Evolutionary conservation across 768 basidiomycete species (phyloP).

Genomic region (Coprinopsis sp.): DNA sequence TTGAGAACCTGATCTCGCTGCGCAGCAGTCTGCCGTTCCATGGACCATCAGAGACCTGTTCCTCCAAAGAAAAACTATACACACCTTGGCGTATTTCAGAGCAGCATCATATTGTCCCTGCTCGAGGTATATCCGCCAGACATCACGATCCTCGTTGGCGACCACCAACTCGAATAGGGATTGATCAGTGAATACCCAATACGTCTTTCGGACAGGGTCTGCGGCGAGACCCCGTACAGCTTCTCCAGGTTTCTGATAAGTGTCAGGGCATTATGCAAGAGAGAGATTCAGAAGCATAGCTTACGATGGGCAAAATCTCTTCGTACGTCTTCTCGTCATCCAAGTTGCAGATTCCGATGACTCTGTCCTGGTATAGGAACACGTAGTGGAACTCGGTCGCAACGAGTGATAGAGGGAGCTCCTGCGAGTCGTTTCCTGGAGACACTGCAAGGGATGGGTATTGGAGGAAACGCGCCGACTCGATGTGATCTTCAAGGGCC

Average conservation of each 20-base stretch:
- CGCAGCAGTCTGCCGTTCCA: slow-evolving; percentile 67
- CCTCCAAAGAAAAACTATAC: slow-evolving; percentile 12
- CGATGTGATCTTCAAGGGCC: slow-evolving; percentile 68
- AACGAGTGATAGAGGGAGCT: slow-evolving; percentile 69
- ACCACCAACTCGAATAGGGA: slow-evolving; percentile 86
- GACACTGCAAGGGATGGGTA: slow-evolving; percentile 51
- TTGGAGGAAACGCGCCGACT: slow-evolving; percentile 72
- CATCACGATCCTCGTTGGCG: slow-evolving; percentile 85
- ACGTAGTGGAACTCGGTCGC: slow-evolving; percentile 93
- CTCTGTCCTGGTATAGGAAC: slow-evolving; percentile 72
- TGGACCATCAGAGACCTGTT: not conserved
- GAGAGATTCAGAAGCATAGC: slow-evolving; percentile 16
- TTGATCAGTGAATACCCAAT: slow-evolving; percentile 89
- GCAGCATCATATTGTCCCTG: slow-evolving; percentile 76
- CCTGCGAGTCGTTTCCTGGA: slow-evolving; percentile 24
- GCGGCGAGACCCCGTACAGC: slow-evolving; percentile 67
- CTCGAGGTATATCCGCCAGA: slow-evolving; percentile 89
- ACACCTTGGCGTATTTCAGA: slow-evolving; percentile 75
- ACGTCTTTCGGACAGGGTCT: slow-evolving; percentile 85
- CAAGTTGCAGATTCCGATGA: slow-evolving; percentile 73
- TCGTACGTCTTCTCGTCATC: slow-evolving; percentile 83
- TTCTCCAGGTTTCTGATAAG: slow-evolving; percentile 67
- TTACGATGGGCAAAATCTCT: slow-evolving; percentile 74
- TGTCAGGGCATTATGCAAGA: not conserved
- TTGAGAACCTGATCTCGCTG: slow-evolving; percentile 84